These are phyloP conservation scores for Phaeosphaeriaceae sp. DNA, from an alignment of 2,329 filamentous ascomycete species.

Conservation along the genomic window DNA sequence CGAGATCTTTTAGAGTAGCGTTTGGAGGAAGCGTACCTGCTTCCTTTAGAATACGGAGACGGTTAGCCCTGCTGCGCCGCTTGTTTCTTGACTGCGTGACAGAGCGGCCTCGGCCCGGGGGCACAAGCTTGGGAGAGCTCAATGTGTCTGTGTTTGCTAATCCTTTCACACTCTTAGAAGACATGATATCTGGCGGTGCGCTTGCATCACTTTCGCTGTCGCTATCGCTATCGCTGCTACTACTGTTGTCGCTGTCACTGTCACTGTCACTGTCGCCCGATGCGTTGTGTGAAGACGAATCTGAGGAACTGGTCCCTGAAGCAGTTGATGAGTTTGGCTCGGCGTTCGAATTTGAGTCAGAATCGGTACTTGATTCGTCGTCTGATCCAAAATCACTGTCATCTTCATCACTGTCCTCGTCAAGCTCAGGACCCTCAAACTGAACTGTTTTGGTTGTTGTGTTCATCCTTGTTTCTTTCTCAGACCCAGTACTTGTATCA, in stretches of 20 bases:
- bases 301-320: constrained; percentile 12
- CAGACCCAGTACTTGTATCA: not conserved
- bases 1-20: constrained; percentile 59
- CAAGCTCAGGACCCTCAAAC: constrained; percentile 23
- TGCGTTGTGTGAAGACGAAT: constrained; percentile 20
- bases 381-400: constrained; percentile 36
- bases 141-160: not conserved
- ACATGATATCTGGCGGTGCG: constrained; percentile 29
- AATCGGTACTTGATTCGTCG: constrained; percentile 12
- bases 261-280: constrained; percentile 20
- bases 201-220: constrained; percentile 49
- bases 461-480: not conserved
- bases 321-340: constrained; percentile 38
- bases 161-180: constrained; percentile 23
- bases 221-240: constrained; percentile 48
- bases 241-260: constrained; percentile 29
- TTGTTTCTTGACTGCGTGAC: constrained; percentile 63
- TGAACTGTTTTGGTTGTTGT: constrained; percentile 27
- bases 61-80: constrained; percentile 58
- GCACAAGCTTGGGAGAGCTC: constrained; percentile 14
- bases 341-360: constrained; percentile 18
- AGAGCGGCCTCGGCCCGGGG: constrained; percentile 58
- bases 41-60: constrained; percentile 60
- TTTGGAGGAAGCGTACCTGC: constrained; percentile 58
- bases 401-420: constrained; percentile 28